phyloP scores from a whole-genome alignment of 345 rosid genomes.

The Sisymbrium altissimum region DNA sequence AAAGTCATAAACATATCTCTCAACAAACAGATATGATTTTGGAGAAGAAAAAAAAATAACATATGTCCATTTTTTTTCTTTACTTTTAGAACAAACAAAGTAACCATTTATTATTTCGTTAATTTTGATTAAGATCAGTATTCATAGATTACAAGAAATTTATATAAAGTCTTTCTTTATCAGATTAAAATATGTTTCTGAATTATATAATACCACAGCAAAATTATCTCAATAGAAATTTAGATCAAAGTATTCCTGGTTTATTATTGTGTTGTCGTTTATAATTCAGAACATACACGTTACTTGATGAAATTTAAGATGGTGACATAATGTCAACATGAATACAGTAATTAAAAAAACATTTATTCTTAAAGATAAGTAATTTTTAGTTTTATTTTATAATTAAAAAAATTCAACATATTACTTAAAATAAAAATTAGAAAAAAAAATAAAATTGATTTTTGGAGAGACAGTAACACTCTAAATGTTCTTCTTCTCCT shows the following conservation, averaged over 20 bases:
- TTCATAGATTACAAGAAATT: background rate
- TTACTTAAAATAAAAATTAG: background rate
- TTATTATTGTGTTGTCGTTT: background rate
- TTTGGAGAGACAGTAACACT: background rate
- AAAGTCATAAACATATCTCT: background rate
- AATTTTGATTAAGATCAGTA: background rate
- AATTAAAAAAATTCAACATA: background rate
- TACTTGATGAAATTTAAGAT: background rate
- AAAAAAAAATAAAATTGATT: background rate
- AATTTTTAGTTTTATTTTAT: background rate
- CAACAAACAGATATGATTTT: background rate
- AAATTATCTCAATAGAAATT: background rate
- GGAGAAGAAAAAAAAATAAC: background rate
- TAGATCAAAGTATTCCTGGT: background rate
- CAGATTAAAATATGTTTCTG: background rate
- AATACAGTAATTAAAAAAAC: background rate
- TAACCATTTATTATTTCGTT: too few relatives aligned
- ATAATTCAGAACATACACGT: background rate
- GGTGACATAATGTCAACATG: constrained; percentile 13
- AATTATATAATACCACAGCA: background rate
- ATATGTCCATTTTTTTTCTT: background rate
- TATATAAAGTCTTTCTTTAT: background rate
- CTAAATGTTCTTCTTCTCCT: constrained; percentile 15
- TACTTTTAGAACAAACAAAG: background rate
- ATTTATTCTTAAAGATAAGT: background rate